Base-by-base conservation (phyloP, 2,329 filamentous ascomycete genomes). In the Catunica adiposa region DNA sequence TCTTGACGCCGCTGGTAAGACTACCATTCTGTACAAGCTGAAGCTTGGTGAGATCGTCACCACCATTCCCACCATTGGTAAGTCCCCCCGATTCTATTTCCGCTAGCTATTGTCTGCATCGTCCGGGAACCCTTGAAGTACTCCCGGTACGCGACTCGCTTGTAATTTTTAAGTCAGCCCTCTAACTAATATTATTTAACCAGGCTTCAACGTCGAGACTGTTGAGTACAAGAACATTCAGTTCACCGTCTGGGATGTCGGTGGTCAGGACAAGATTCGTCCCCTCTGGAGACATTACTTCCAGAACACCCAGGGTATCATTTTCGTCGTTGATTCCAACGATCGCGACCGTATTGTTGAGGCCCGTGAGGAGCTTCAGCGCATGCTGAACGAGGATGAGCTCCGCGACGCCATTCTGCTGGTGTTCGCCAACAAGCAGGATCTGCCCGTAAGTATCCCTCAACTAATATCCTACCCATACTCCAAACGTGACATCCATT, bases 201-300 rank as follows among this genome's bases (percentile, higher is more conserved):
- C 62, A 89, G 86, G 92, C 67, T 98, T 98, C 84, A 98, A 98
- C 78, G 92, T 98, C 72, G 92, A 98, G 81, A 97, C 92, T 56
- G 92, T 98, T 71, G 89, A 94, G 71, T 97, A 97, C 80, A 96
- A 96, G 82, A 98, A 98, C 82, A 96, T 95, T 67, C 89, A 95
- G 72, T 98, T 98, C 80, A 97, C 90, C 71, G 92, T 98, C 70
- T 98, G 92, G 92, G 92, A 97, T 78, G 92, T 98, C 68, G 92
- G 92, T 79, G 92, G 92, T 72, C 92, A 98, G 79, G 92, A 98
- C 83, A 97, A 97, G 86, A 98, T 98, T 71, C 83, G 92, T 72
- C 92, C 92, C 69, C 79, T 98, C 68, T 98, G 92, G 92, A 89
- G 92, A 77, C 92, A 97, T 75, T 98, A 98, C 79, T 98, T 97